These are phyloP conservation scores for Thielaviopsis euricoi DNA, from an alignment of 2,329 filamentous ascomycete genomes.

Conservation along the genomic window DNA sequence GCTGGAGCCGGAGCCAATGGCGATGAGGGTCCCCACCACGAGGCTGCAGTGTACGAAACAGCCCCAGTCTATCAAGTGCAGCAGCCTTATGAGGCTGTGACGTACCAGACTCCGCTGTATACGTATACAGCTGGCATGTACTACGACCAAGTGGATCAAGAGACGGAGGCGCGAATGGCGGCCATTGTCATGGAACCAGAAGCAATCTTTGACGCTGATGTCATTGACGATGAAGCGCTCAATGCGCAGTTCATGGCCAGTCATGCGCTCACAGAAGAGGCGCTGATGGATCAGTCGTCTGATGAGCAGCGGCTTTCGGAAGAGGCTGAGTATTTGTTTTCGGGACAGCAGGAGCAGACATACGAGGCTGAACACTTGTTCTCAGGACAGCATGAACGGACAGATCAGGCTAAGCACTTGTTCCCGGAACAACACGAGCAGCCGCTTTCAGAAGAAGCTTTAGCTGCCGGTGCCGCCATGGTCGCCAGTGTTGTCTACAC, in stretches of 20 bases:
- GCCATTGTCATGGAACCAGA: not conserved
- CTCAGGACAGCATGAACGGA: not conserved
- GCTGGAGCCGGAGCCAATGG: not conserved
- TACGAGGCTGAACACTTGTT: too few species aligned
- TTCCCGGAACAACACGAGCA: not conserved
- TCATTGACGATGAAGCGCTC: not conserved
- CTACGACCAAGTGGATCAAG: not conserved
- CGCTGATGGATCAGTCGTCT: not conserved
- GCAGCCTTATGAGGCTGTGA: not conserved
- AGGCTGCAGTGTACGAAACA: not conserved
- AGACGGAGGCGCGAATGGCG: not conserved
- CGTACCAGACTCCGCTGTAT: not conserved
- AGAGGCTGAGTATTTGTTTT: not conserved
- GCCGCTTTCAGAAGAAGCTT: not conserved
- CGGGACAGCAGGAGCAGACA: not conserved
- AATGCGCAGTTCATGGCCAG: not conserved
- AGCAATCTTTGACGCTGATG: not conserved
- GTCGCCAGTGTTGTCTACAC: constrained; percentile 10
- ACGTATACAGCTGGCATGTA: not conserved
- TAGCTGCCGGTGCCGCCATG: constrained; percentile 10
- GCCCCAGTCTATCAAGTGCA: not conserved
- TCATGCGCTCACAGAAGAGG: not conserved
- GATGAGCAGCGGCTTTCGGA: not conserved
- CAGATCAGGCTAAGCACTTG: too few species aligned
- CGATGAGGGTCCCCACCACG: not conserved